A percentile compares a stretch with the other conserved stretches of the same genome.
phyloP scores from a whole-genome alignment of 495 filamentous ascomycete genomes.

The Pseudomonodictys pantanalensis region DNA sequence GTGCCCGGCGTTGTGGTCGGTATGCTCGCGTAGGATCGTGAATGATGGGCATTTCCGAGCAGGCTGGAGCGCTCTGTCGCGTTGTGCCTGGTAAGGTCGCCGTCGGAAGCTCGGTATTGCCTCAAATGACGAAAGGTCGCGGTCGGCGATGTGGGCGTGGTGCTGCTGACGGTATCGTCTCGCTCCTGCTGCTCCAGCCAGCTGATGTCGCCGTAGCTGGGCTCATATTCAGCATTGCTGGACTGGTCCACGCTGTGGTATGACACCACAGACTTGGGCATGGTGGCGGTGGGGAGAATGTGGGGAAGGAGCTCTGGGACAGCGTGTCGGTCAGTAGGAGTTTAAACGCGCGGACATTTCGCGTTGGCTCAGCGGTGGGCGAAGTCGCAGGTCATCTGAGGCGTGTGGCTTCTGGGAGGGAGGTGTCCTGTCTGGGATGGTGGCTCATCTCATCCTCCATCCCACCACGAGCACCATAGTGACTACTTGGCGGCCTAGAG shows the following conservation, averaged over 20 bases:
- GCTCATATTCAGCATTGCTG: slow-evolving; percentile 19
- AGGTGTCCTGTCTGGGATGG: slow-evolving; percentile 1
- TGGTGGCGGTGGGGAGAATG: slow-evolving; percentile 7
- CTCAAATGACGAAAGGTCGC: slow-evolving; percentile 12
- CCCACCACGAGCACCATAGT: background rate
- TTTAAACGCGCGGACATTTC: slow-evolving; percentile 1
- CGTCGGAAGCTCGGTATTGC: slow-evolving; percentile 19
- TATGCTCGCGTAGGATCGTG: slow-evolving; percentile 33
- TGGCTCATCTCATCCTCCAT: slow-evolving; percentile 1
- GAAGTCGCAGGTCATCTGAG: slow-evolving; percentile 30
- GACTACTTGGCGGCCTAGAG: background rate
- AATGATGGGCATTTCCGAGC: slow-evolving; percentile 21
- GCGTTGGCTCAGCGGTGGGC: background rate
- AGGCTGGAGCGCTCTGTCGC: slow-evolving; percentile 30
- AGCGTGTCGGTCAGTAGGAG: slow-evolving; percentile 8
- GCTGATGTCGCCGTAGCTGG: slow-evolving; percentile 15
- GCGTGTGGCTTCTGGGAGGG: background rate
- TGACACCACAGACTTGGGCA: slow-evolving; percentile 32
- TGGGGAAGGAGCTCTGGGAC: slow-evolving; percentile 6
- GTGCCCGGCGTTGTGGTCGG: slow-evolving; percentile 37
- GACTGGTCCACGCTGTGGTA: slow-evolving; percentile 15
- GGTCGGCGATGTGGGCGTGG: slow-evolving; percentile 30
- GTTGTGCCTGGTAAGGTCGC: slow-evolving; percentile 15
- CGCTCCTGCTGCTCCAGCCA: slow-evolving; percentile 19
- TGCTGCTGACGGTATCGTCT: slow-evolving; percentile 30